Evolutionary conservation across 352 stramenopile genomes (phyloP), one percentile per base, ranked within the genome.

Genomic region (Pythium phragmitis): DNA sequence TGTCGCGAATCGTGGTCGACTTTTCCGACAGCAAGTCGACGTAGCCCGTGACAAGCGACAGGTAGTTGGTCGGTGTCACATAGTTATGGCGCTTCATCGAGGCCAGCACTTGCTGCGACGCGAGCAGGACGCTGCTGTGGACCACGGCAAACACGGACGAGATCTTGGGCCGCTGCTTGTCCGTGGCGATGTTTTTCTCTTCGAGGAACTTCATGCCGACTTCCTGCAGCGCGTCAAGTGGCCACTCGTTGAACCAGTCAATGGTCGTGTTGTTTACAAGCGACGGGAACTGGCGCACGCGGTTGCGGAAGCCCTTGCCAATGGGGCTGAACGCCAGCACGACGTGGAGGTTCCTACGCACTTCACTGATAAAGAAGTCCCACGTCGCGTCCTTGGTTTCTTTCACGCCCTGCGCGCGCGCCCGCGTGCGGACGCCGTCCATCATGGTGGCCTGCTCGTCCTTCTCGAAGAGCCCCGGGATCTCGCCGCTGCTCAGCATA

Each of bases 261-360:
- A 98, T 98, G 8, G 90, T 98, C 0, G 88, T 98, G 68, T 91
- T 97, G 64, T 97, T 98, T 2, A 98, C 90, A 16, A 98, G 75
- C n/a, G 87, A 95, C 36, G 93, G 93, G 67, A 97, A 98, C 64
- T 96, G 86, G 23, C 91, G 87, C 17, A 94, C 80, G 13, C 87
- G 79, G 50, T 92, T 87, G 43, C 84, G 80, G 63, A 95, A 94
- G 13, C 77, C 72, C 69, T 96, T 90, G 9, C 93, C 93, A 47
- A 98, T 96, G 0, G 93, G 93, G 64, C 85, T 96, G 54, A 98
- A 97, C 8, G 89, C 87, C 4, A 98, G 69, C n/a, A 98, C 89
- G 16, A 98, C 75, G 57, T 98, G 93, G 8, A 98, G 63, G 55
- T 98, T 98, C 30, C 78, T 75, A 8, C 92, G 85, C 45, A 95